Evolutionary conservation across 306 rosid genomes (phyloP), one percentile per base, ranked within the genome.

Genomic region (Malus fusca): DNA sequence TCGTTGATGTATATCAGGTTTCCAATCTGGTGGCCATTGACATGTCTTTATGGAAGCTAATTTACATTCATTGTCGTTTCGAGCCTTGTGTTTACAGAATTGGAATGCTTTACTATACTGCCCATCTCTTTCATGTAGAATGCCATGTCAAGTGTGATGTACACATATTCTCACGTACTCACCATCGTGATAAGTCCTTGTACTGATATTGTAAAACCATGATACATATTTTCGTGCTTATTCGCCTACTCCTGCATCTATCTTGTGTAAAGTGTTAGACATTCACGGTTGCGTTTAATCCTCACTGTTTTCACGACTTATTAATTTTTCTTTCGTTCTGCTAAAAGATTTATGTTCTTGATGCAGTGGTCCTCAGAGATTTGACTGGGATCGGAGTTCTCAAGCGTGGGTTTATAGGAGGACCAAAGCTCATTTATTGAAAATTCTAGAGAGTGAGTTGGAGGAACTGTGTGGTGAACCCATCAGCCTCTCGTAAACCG

Each of bases 301-400:
- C 21, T 2, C n/a, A 58, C 30, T 60, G 3, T 7, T 28, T 37
- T 30, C 64, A n/a, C 64, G 0, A 21, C 8, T 68, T 46, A 22
- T 64, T 25, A 21, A 37, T 4, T 13, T 62, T n/a, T 70, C 8
- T 8, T 23, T n/a, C 4, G 17, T 35, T 33, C 35, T 12, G 21
- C 52, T 28, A 72, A 64, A 78, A 73, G 62, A 66, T 69, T 69
- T 55, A 35, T 62, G 44, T 66, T 52, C 72, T 63, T 83, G 73
- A 58, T 86, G 86, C 90, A 91, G 98, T 59, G 98, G 98, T 68
- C 97, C 97, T 1, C 85, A 89, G 26, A 88, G 97, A 82, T 93
- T 93, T 78, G 96, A 93, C 79, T 91, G 97, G 98, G 96, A 93
- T 84, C 86, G 9, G 63, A 78, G 79, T 73, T 79, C 89, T 25